phyloP scores from a whole-genome alignment of 371 early-diverging fungal genomes.

The Fennellomyces sp. region DNA sequence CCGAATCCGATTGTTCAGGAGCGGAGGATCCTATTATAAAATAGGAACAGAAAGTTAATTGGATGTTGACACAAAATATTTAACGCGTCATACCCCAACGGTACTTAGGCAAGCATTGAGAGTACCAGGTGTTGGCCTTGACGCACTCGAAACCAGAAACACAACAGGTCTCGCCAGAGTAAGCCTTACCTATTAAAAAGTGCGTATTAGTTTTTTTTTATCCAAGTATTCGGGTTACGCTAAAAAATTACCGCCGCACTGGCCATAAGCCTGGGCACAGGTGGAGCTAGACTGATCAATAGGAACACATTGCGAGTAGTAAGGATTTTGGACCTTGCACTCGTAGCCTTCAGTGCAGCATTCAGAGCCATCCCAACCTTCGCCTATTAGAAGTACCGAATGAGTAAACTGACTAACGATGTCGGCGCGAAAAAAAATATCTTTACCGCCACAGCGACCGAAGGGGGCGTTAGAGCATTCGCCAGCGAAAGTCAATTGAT shows the following conservation, averaged over 20 bases:
- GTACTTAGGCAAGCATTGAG: constrained; percentile 33
- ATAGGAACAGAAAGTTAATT: neutral
- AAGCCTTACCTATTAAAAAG: constrained; percentile 20
- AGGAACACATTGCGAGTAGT: constrained; percentile 13
- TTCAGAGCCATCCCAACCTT: constrained; percentile 1
- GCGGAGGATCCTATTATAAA: neutral
- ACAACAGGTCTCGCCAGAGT: constrained; percentile 41
- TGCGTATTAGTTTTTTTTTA: neutral
- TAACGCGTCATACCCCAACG: neutral
- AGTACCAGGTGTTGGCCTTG: constrained; percentile 26
- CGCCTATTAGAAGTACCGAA: neutral
- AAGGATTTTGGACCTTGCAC: constrained; percentile 11
- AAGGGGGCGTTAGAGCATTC: constrained; percentile 5
- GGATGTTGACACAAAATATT: neutral
- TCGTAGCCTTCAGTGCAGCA: constrained; percentile 11
- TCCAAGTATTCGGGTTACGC: neutral
- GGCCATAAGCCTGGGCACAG: constrained; percentile 25
- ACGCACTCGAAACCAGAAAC: constrained; percentile 36
- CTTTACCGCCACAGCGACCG: constrained; percentile 9
- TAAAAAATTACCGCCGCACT: constrained; percentile 35
- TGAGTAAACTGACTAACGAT: neutral
- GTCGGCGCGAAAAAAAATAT: neutral
- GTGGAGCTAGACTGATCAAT: neutral
- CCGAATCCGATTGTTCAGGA: neutral
- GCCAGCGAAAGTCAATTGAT: constrained; percentile 6